Base-by-base conservation (phyloP, 2,329 filamentous ascomycete species). In the Hortaea sp. region DNA sequence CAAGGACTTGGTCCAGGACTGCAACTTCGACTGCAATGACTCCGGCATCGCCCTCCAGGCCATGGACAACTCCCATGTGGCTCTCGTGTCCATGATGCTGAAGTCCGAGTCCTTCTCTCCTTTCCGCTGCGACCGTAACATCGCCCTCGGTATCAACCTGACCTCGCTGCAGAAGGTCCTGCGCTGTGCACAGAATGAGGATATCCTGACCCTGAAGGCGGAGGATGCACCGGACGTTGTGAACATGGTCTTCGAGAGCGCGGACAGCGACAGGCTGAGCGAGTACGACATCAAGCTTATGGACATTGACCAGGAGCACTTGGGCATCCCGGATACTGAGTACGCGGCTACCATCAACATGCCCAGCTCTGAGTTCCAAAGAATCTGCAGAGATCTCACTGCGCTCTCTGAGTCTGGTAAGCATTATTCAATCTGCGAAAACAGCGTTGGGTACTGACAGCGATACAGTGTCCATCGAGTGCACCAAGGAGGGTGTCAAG, bases 1-100 rank as follows among this genome's bases (percentile, higher is more conserved):
- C 82, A 97, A 95, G 73, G 92, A 98, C 63, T 82, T 98, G 43
- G 92, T 98, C 45, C 92, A 97, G 71, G 92, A 98, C 74, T 98
- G 92, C 82, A 98, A 98, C 74, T 98, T 98, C 74, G 92, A 98
- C 78, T 98, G 94, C 84, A 98, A 97, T 84, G 94, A 98, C 77
- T 90, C 88, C 46, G 92, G 92, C 53, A 92, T 98, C 63, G 89
- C 90, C 43, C 85, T 98, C 47, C 92, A 98, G 72, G 92, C 92
- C 63, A 98, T 98, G 94, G 92, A 98, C 77, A 98, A 97, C 80
- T 97, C 89, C 43, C 92, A 98, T 72, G 92, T 98, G 61, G 92
- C 92, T 52, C 86, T 98, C 46, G 92, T 98, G 45, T 95, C 92
- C 56, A 98, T 98, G 92, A 82, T 94, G 77, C 85, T 98, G 68